Percentiles rank a stretch among this genome's conserved stretches.
These are phyloP conservation scores for Pyrus betulifolia DNA, from an alignment of 306 rosid genomes.

Conservation along the genomic window DNA sequence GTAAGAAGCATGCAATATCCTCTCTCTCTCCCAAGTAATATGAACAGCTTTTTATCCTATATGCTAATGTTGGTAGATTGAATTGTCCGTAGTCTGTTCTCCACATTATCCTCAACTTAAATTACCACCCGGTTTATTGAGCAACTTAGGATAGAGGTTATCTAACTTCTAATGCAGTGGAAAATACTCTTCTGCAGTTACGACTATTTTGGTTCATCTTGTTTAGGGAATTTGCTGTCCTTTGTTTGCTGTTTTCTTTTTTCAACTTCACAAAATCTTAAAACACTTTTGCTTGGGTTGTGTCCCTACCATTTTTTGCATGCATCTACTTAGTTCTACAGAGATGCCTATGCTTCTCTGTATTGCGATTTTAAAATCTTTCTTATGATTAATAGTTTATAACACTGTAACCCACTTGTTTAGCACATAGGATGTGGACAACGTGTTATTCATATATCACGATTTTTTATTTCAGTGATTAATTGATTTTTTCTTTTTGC, in stretches of 20 bases:
- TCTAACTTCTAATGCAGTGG: background rate
- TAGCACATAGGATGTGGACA: background rate
- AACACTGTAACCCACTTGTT: background rate
- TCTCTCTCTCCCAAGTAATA: background rate
- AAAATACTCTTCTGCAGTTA: background rate
- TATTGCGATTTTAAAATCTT: background rate
- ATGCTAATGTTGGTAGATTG: background rate
- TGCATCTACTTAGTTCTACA: background rate
- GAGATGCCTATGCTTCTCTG: background rate
- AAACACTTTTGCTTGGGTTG: background rate
- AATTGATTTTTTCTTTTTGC: slow-evolving; percentile 8
- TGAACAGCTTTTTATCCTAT: background rate
- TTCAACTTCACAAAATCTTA: background rate
- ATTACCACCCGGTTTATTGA: background rate
- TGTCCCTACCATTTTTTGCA: background rate
- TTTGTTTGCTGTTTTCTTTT: background rate
- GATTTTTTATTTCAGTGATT: background rate
- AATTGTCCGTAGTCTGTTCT: background rate
- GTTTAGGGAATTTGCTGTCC: background rate
- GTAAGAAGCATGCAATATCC: slow-evolving; percentile 26
- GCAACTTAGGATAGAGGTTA: background rate
- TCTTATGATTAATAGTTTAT: background rate
- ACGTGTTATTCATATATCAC: background rate
- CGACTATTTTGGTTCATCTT: background rate
- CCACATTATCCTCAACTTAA: background rate